phyloP scores from a whole-genome alignment of 345 rosid species.

The Arabis alpina region DNA sequence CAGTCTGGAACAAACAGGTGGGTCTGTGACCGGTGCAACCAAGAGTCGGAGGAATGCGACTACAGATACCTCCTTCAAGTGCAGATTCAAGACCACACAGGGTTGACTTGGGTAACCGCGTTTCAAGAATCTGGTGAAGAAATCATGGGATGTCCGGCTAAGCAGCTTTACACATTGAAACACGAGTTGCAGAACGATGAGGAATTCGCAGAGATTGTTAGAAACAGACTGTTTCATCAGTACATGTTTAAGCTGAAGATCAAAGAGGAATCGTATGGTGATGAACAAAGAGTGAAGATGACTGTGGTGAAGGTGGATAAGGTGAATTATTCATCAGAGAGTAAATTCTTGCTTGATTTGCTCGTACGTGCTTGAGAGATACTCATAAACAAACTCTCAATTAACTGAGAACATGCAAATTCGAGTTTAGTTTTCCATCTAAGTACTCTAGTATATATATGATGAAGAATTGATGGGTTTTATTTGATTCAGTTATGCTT shows the following conservation, averaged over 20 bases:
- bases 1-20: constrained; percentile 61
- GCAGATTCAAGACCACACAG: constrained; percentile 90
- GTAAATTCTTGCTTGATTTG: constrained; percentile 64
- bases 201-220: constrained; percentile 55
- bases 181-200: constrained; percentile 64
- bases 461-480: background rate
- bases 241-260: constrained; percentile 76
- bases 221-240: constrained; percentile 58
- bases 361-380: constrained; percentile 29
- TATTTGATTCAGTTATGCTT: background rate
- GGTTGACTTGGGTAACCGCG: constrained; percentile 82
- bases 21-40: constrained; percentile 90
- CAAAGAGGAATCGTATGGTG: constrained; percentile 84
- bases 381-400: constrained; percentile 30
- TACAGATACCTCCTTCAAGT: constrained; percentile 85
- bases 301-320: constrained; percentile 72
- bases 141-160: constrained; percentile 71
- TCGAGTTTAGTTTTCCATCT: constrained; percentile 11
- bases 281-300: constrained; percentile 80
- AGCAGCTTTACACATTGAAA: constrained; percentile 70
- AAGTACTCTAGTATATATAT: background rate
- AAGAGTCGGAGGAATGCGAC: constrained; percentile 85
- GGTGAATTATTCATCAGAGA: constrained; percentile 64
- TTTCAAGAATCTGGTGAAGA: constrained; percentile 91
- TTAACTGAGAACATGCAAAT: constrained; percentile 13